Conservation (phyloP, 768 basidiomycete genomes). For the Trametes sanguinea region DNA sequence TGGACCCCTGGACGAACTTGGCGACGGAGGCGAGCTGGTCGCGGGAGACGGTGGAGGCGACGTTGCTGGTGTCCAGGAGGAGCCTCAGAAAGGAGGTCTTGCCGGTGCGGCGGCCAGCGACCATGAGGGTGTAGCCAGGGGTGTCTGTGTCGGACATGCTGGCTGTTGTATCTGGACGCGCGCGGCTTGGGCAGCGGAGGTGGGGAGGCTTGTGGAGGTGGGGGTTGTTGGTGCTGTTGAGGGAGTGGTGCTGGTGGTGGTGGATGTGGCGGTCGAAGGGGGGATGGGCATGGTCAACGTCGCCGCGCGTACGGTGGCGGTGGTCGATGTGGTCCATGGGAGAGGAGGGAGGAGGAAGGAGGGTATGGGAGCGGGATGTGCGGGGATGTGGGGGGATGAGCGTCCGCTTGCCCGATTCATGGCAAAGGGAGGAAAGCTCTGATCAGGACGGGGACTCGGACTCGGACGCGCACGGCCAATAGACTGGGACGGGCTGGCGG, state of each 20-base stretch:
- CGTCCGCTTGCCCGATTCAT: too few species aligned
- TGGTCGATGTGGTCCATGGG: constrained; percentile 64
- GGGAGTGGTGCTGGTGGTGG: constrained; percentile 17
- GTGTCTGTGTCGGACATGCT: constrained; percentile 33
- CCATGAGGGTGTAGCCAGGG: constrained; percentile 69
- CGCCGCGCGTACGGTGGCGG: constrained; percentile 50
- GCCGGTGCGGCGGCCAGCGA: constrained; percentile 80
- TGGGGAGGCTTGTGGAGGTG: constrained; percentile 28
- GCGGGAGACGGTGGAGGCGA: constrained; percentile 61
- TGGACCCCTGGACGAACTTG: constrained; percentile 78
- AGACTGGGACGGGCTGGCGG: background rate
- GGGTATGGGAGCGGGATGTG: constrained; percentile 51
- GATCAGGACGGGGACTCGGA: too few species aligned
- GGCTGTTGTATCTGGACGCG: constrained; percentile 10
- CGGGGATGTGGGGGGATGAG: constrained; percentile 50
- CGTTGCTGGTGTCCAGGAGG: constrained; percentile 76
- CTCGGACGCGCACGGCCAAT: background rate
- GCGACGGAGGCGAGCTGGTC: constrained; percentile 82
- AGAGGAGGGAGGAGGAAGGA: constrained; percentile 41
- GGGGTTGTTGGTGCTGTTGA: constrained; percentile 3
- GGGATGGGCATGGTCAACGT: constrained; percentile 34
- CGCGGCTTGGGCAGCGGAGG: constrained; percentile 32
- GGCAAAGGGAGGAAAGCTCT: too few species aligned
- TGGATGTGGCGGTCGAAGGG: constrained; percentile 29
- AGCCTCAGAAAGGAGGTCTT: constrained; percentile 88